These are phyloP conservation scores for Cinchona pubescens DNA, from an alignment of 257 asterid genomes.

Conservation along the genomic window DNA sequence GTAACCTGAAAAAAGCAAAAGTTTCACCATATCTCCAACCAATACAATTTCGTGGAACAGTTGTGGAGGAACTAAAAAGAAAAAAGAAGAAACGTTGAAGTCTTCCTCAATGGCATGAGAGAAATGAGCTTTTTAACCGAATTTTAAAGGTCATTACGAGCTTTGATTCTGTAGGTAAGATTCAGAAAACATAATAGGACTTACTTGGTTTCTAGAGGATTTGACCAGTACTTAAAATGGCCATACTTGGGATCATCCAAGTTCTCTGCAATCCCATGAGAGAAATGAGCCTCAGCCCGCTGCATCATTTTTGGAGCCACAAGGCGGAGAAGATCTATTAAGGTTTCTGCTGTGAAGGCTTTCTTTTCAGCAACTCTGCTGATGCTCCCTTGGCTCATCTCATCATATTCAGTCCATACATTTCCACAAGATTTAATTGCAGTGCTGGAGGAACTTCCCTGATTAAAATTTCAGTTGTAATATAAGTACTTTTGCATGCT, in stretches of 20 bases:
- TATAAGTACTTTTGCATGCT: background rate
- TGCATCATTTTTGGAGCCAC: slow-evolving; percentile 88
- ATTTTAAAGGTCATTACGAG: too few species aligned
- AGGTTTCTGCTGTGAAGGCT: slow-evolving; percentile 57
- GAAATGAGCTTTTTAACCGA: background rate
- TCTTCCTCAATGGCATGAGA: background rate
- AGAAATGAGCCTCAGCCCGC: slow-evolving; percentile 79
- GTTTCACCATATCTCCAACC: background rate
- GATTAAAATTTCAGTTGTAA: slow-evolving; percentile 26
- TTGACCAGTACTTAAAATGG: slow-evolving; percentile 88
- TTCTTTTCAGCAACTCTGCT: slow-evolving; percentile 41
- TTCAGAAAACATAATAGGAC: slow-evolving; percentile 3
- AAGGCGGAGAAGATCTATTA: slow-evolving; percentile 59
- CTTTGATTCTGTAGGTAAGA: background rate
- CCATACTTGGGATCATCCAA: slow-evolving; percentile 70
- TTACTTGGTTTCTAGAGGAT: slow-evolving; percentile 90
- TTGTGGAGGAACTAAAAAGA: background rate
- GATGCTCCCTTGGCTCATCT: slow-evolving; percentile 52
- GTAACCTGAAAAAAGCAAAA: slow-evolving; percentile 51
- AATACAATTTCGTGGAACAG: background rate
- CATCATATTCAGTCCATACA: slow-evolving; percentile 77
- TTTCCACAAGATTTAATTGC: slow-evolving; percentile 49
- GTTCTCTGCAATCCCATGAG: slow-evolving; percentile 82
- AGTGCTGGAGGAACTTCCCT: slow-evolving; percentile 19
- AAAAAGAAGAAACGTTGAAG: background rate